Conservation (phyloP, 225 moss, liverwort and hornwort genomes). For the Takakia lepidozioides region DNA sequence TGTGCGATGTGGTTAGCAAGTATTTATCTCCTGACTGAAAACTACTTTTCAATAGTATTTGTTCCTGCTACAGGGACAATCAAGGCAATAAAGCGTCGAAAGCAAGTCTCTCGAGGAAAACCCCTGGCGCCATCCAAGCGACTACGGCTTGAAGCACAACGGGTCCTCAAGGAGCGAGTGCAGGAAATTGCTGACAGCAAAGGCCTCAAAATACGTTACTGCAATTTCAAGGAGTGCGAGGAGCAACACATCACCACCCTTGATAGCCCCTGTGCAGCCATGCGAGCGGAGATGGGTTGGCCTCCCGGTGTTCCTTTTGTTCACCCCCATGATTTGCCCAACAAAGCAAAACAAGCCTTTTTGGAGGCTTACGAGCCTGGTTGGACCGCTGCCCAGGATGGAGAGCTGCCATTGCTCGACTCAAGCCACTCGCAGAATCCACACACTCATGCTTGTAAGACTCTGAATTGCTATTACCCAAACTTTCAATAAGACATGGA, state of each 20-base stretch:
- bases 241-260: constrained; percentile 75
- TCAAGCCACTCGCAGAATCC: constrained; percentile 69
- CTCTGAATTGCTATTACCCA: constrained; percentile 24
- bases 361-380: constrained; percentile 99
- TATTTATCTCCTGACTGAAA: no score
- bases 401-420: constrained; percentile 74
- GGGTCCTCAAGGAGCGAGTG: constrained; percentile 91
- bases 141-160: constrained; percentile 88
- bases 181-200: constrained; percentile 97
- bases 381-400: constrained; percentile 95
- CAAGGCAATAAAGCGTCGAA: constrained; percentile 85
- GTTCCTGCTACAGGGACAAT: constrained; percentile 59
- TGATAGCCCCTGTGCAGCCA: constrained; percentile 82
- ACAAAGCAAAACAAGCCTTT: constrained; percentile 96
- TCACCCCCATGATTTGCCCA: constrained; percentile 96
- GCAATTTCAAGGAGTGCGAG: constrained; percentile 96
- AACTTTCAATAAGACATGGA: no score
- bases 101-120: constrained; percentile 90
- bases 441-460: constrained; percentile 92
- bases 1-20: no score
- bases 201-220: constrained; percentile 92
- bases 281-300: constrained; percentile 98
- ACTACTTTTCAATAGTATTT: constrained; percentile 30
- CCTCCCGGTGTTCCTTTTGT: constrained; percentile 93
- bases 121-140: constrained; percentile 96